These are phyloP conservation scores for Ophiosphaerella herpotricha DNA, from an alignment of 2,329 filamentous ascomycete species.

Conservation along the genomic window DNA sequence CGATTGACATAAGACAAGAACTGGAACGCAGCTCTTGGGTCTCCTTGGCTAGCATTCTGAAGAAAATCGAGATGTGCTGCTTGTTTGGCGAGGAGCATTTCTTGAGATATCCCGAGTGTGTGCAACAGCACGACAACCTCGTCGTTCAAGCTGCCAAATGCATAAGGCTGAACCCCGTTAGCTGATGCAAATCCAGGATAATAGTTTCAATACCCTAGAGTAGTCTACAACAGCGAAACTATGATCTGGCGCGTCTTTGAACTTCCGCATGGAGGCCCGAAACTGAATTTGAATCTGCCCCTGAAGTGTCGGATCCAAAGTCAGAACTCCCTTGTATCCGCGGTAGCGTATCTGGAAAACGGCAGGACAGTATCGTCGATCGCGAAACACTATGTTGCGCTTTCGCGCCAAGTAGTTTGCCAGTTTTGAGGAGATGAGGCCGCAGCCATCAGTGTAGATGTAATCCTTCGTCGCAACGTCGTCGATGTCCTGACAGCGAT, in stretches of 20 bases:
- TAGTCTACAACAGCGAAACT: constrained; percentile 49
- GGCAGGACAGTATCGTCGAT: constrained; percentile 46
- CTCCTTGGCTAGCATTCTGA: constrained; percentile 21
- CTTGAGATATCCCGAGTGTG: constrained; percentile 41
- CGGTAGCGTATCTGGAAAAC: constrained; percentile 51
- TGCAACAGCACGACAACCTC: constrained; percentile 49
- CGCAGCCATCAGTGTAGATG: constrained; percentile 51
- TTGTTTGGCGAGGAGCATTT: constrained; percentile 44
- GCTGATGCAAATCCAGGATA: background rate
- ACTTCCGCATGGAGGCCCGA: constrained; percentile 50
- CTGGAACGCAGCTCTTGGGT: constrained; percentile 39
- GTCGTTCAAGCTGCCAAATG: constrained; percentile 50
- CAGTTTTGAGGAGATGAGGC: constrained; percentile 42
- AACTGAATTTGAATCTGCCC: constrained; percentile 33
- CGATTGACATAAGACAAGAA: constrained; percentile 44
- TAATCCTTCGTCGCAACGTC: constrained; percentile 47
- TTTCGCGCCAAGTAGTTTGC: constrained; percentile 41
- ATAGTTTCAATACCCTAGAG: constrained; percentile 42
- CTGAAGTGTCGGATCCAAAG: constrained; percentile 43
- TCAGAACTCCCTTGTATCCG: constrained; percentile 52
- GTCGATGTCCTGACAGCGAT: constrained; percentile 46
- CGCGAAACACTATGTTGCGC: constrained; percentile 42
- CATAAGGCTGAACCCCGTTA: constrained; percentile 40
- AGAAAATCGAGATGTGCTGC: constrained; percentile 44
- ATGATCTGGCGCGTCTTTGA: constrained; percentile 44